phyloP scores from a whole-genome alignment of 2,329 filamentous ascomycete species.

The Aspergillus phoenicis region DNA sequence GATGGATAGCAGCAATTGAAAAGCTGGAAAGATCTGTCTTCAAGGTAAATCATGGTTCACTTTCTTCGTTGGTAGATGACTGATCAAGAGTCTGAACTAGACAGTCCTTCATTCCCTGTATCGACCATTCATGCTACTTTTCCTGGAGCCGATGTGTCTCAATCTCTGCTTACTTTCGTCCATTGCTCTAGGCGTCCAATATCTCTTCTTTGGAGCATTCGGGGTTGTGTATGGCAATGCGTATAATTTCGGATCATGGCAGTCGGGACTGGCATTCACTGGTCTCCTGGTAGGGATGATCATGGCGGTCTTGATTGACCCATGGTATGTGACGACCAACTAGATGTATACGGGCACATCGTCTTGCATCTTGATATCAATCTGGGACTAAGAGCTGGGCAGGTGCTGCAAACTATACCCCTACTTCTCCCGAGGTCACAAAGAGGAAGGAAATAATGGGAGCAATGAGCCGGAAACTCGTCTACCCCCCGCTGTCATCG shows the following conservation, averaged over 20 bases:
- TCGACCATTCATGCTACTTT: conserved; percentile 73
- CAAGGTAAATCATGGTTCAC: not conserved
- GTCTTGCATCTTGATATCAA: not conserved
- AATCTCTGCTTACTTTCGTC: conserved; percentile 77
- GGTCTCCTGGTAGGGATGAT: conserved; percentile 46
- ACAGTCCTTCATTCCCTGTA: conserved; percentile 49
- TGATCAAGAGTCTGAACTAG: not conserved
- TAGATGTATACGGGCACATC: too few species aligned
- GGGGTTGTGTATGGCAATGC: conserved; percentile 71
- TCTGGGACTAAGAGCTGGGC: not conserved
- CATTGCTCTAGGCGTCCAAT: conserved; percentile 77
- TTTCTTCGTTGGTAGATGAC: not conserved
- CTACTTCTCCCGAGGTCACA: not conserved
- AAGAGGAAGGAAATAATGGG: not conserved
- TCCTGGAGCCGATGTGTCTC: conserved; percentile 80
- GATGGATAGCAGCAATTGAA: conserved; percentile 75
- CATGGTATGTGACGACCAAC: not conserved
- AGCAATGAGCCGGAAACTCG: conserved; percentile 72
- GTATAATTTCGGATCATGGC: conserved; percentile 75
- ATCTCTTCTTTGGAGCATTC: conserved; percentile 86
- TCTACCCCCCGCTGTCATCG: conserved; percentile 69
- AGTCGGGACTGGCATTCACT: conserved; percentile 73
- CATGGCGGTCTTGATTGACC: conserved; percentile 39
- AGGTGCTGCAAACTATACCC: conserved; percentile 2
- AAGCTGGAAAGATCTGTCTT: conserved; percentile 65